Conservation (phyloP, 2,329 filamentous ascomycete species). For the Paecilomyces niveus region DNA sequence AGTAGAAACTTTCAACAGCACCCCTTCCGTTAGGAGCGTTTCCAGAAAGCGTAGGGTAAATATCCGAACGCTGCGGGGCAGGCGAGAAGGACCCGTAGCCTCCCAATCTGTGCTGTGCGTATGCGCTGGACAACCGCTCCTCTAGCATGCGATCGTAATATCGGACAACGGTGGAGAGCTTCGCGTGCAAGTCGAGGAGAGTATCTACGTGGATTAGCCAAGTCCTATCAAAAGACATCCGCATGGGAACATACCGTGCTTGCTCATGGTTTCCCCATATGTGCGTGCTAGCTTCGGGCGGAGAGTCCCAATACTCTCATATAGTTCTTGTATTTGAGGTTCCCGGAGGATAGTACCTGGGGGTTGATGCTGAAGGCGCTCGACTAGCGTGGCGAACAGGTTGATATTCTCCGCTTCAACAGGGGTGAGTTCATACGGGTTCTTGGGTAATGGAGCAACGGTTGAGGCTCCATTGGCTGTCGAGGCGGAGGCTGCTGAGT, state of each 20-base stretch:
- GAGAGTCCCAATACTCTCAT: slow-evolving; percentile 91
- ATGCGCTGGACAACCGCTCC: slow-evolving; percentile 86
- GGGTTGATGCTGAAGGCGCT: slow-evolving; percentile 88
- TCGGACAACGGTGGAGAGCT: slow-evolving; percentile 88
- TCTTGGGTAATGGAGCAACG: slow-evolving; percentile 60
- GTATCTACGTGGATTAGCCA: slow-evolving; percentile 56
- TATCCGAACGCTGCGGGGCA: slow-evolving; percentile 46
- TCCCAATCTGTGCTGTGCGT: slow-evolving; percentile 69
- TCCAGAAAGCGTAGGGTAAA: slow-evolving; percentile 65
- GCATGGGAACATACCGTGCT: slow-evolving; percentile 64
- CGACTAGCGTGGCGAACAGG: slow-evolving; percentile 86
- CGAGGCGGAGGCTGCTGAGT: slow-evolving; percentile 57
- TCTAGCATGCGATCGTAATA: slow-evolving; percentile 99
- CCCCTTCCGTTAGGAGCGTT: slow-evolving; percentile 43
- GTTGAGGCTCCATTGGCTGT: slow-evolving; percentile 44
- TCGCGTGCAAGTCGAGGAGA: slow-evolving; percentile 85
- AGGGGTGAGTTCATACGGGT: slow-evolving; percentile 87
- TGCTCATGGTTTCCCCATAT: slow-evolving; percentile 99
- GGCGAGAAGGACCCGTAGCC: slow-evolving; percentile 47
- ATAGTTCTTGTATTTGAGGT: slow-evolving; percentile 95
- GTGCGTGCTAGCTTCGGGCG: slow-evolving; percentile 90
- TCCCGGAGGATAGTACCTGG: slow-evolving; percentile 94
- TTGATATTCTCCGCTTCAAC: slow-evolving; percentile 98
- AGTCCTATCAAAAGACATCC: neutral
- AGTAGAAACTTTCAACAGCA: slow-evolving; percentile 76